Base-by-base conservation (phyloP, 2,329 filamentous ascomycete species). In the Neofusicoccum parvum region DNA sequence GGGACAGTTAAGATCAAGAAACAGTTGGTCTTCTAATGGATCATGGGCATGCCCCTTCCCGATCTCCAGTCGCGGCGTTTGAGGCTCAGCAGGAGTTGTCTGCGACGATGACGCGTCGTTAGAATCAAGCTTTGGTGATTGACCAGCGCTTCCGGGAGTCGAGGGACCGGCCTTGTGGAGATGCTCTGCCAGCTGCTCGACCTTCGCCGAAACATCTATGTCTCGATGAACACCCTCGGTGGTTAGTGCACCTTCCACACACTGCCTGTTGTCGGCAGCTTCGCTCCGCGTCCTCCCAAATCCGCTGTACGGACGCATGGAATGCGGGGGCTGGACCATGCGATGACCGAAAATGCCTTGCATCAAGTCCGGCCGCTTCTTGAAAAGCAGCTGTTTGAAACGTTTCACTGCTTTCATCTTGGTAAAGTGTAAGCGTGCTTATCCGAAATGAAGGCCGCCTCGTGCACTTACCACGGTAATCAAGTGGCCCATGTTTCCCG, bases 381-480 rank as follows among this genome's bases (percentile, higher is more conserved):
- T 80, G 68, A 86, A 82, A 36, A 95, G 80, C 9, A 96, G 83
- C 59, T 86, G 81, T 76, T 96, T 97, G 82, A 98, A 97, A 66
- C 90, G 91, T 68, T 90, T 89, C 46, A 96, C 94, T 3, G 94
- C 95, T 86, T 92, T 95, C 83, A 98, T 91, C 89, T 92, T 11
- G 37, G 49, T 3, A 51, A 9, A 14, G 20, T 27, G 53, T 45
- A 15, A 62, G 43, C 12, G 32, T 34, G 7, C 17, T 32, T 37
- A 17, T 5, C 14, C 39, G 32, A 32, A n/a, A 12, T 5, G 3
- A 39, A 6, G 15, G 17, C 17, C 15, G 15, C 17, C 20, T 34
- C 5, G 27, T 15, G 15, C 10, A 75, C 78, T 67, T 83, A 92
- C 90, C 69, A 98, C 92, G 62, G 89, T 92, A 65, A 98, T 83